Evolutionary conservation across 179 eudicot genomes (phyloP).

Genomic region (Beta macrorhiza): DNA sequence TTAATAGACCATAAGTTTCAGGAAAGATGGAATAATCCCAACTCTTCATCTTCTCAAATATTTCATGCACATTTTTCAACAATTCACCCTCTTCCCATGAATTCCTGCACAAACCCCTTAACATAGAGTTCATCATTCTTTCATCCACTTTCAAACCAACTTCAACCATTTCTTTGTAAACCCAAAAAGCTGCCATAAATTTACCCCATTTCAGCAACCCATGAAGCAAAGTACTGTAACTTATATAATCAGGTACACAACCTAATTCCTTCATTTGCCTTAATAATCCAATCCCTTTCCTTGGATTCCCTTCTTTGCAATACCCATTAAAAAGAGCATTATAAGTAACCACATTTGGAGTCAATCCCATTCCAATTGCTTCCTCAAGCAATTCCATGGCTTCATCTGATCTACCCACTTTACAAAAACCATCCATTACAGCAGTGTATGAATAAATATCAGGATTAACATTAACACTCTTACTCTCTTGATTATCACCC

Average conservation of each 20-base stretch:
- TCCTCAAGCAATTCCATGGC: slow-evolving; percentile 69
- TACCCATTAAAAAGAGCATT: slow-evolving; percentile 72
- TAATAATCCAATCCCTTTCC: slow-evolving; percentile 57
- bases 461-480: slow-evolving; percentile 18
- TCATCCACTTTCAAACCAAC: slow-evolving; percentile 59
- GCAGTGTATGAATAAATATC: slow-evolving; percentile 65
- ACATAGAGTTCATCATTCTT: slow-evolving; percentile 66
- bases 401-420: slow-evolving; percentile 72
- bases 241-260: slow-evolving; percentile 66
- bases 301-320: slow-evolving; percentile 71
- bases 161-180: slow-evolving; percentile 55
- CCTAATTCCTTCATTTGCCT: slow-evolving; percentile 53
- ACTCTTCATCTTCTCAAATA: slow-evolving; percentile 53
- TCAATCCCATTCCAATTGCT: slow-evolving; percentile 50
- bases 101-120: slow-evolving; percentile 67
- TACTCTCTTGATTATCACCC: background rate
- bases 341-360: slow-evolving; percentile 57
- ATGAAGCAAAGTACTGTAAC: slow-evolving; percentile 68
- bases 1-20: slow-evolving; percentile 41
- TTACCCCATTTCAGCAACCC: slow-evolving; percentile 78
- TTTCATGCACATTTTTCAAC: slow-evolving; percentile 37
- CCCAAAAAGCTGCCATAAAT: slow-evolving; percentile 40
- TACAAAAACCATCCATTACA: slow-evolving; percentile 89
- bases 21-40: slow-evolving; percentile 36
- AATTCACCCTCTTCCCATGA: slow-evolving; percentile 45